phyloP scores from a whole-genome alignment of 768 basidiomycete species.

The Pulveroboletus frians region DNA sequence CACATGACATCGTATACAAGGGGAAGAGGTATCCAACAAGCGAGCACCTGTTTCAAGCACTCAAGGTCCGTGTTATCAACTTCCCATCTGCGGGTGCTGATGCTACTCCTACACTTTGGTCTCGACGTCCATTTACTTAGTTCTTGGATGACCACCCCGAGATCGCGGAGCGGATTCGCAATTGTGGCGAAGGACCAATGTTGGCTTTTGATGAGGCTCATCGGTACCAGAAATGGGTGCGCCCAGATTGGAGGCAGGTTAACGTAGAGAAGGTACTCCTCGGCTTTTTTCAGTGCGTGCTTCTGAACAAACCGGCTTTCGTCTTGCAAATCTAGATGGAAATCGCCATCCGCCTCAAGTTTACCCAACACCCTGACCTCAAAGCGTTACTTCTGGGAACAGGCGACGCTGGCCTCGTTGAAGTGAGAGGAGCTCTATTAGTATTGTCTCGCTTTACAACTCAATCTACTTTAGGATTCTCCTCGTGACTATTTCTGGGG shows the following conservation, averaged over 20 bases:
- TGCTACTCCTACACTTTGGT: background rate
- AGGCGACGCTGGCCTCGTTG: slow-evolving; percentile 61
- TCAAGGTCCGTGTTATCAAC: slow-evolving; percentile 43
- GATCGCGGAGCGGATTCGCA: slow-evolving; percentile 66
- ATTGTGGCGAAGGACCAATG: slow-evolving; percentile 56
- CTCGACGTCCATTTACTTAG: slow-evolving; percentile 28
- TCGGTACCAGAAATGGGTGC: slow-evolving; percentile 54
- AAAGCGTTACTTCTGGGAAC: slow-evolving; percentile 57
- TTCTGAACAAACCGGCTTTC: background rate
- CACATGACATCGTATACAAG: slow-evolving; percentile 56
- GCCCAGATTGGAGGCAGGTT: slow-evolving; percentile 63
- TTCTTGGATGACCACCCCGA: slow-evolving; percentile 56
- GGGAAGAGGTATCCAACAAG: slow-evolving; percentile 68
- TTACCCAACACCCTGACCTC: slow-evolving; percentile 62
- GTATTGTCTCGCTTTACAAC: background rate
- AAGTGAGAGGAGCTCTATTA: slow-evolving; percentile 39
- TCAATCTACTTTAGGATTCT: slow-evolving; percentile 45
- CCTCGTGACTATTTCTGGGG: slow-evolving; percentile 78
- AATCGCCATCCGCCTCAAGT: slow-evolving; percentile 58
- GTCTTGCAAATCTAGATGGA: slow-evolving; percentile 53
- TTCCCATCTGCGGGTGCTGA: background rate
- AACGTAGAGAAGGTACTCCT: slow-evolving; percentile 55
- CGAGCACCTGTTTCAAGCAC: slow-evolving; percentile 73
- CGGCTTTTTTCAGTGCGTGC: background rate
- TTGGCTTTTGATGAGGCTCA: slow-evolving; percentile 65